These are phyloP conservation scores for Speleostelium caveatum DNA, from an alignment of 78 protist genomes.

Conservation along the genomic window DNA sequence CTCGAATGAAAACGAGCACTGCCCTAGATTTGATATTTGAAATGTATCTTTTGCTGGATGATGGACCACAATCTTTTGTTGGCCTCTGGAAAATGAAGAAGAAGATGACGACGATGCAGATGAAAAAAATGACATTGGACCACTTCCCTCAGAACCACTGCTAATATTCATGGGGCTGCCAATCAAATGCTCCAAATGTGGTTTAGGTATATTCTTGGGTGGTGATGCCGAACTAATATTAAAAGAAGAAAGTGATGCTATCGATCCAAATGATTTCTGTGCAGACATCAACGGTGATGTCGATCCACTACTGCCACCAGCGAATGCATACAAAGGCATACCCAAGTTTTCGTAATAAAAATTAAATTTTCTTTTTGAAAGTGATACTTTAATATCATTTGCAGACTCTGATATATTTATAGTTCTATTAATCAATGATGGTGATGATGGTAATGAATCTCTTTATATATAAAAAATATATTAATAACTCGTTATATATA, in stretches of 20 bases:
- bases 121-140: background rate
- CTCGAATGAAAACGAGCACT: slow-evolving; percentile 37
- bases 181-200: background rate
- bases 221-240: background rate
- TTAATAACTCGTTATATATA: too few species aligned
- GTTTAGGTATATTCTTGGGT: background rate
- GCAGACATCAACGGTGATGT: slow-evolving; percentile 7
- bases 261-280: background rate
- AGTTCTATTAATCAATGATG: slow-evolving; percentile 51
- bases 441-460: slow-evolving; percentile 47
- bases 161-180: too few species aligned
- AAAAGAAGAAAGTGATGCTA: background rate
- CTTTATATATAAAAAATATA: background rate
- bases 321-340: slow-evolving; percentile 23
- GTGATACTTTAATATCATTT: slow-evolving; percentile 39
- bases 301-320: background rate
- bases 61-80: slow-evolving; percentile 61
- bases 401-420: slow-evolving; percentile 12
- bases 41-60: slow-evolving; percentile 55
- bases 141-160: background rate
- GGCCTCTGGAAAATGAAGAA: background rate
- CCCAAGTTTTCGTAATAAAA: slow-evolving; percentile 38
- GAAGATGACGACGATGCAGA: slow-evolving; percentile 6
- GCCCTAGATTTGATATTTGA: slow-evolving; percentile 57
- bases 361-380: slow-evolving; percentile 53